Base-by-base conservation (phyloP, 2,329 filamentous ascomycete genomes). In the Parastagonospora nodorum region DNA sequence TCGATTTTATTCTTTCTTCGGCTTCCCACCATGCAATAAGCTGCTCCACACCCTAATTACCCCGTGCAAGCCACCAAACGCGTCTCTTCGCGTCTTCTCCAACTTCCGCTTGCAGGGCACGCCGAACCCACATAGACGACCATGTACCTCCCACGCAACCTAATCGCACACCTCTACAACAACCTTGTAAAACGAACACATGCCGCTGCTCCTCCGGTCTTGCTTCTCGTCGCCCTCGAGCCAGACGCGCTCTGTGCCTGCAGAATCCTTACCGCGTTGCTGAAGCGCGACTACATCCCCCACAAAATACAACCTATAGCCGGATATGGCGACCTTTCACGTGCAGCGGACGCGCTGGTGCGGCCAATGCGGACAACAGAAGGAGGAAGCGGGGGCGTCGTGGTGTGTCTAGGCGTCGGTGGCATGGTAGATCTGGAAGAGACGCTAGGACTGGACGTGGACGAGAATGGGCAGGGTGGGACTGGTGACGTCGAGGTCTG, bases 271-370 rank as follows among this genome's bases (percentile, higher is more conserved):
- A 96, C 93, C 2, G 84, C 88, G 43, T 82, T 99, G n/a, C 82
- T 99, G 53, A 97, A 96, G 77, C 89, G 93, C 80, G 94, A 99
- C 79, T 97, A 96, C 71, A 96, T 99, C 63, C 90, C 89, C 11
- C 93, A 97, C 78, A 97, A 97, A 76, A 96, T 97, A 68, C 90
- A 97, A 67, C 94, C 94, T 1, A 88, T 99, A 47, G 86, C 90
- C 15, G 94, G 94, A 48, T 97, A 97, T 84, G 87, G 85, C 59
- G 94, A 97, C 72, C 84, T 99, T 40, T 83, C 90, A 68, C 87
- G 85, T 62, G 88, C 88, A 16, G 92, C 92, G 39, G 83, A 84
- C 67, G 86, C 92, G 60, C 81, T 95, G 38, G 88, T 97, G 35
- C 82, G 81, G 47, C 92, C 92, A 9, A 92, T 97, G 90, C 92